Evolutionary conservation across 768 basidiomycete genomes (phyloP), one percentile per base, ranked within the genome.

Genomic region (Dacryopinax spathularia): DNA sequence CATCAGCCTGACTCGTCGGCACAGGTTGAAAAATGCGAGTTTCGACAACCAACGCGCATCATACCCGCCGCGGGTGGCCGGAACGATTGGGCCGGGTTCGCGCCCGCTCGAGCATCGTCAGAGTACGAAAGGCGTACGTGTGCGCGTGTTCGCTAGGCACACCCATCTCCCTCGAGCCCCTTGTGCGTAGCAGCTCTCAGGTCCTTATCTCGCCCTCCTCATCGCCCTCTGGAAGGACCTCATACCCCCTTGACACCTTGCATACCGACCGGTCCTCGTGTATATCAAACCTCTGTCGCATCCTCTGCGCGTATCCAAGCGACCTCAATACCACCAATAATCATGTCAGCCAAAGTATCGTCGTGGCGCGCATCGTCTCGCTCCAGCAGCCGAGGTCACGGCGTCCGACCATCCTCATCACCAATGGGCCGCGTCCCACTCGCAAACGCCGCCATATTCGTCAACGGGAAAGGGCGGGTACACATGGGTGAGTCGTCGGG

Each of bases 361-460:
- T 29, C 48, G 48, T 7, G 6, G 48, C 48, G 48, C 13, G 20
- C 13, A 13, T 27, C 13, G 6, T 56, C 48, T 3, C 48, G 48
- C 48, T 56, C 48, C 48, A 27, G 25, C 18, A 56, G 48, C 48
- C 25, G 48, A 20, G 48, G 48, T 10, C 48, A 56, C 48, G 48
- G 48, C 48, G 48, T 56, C 25, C 48, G 48, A 22, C 48, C 48
- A 22, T 56, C 48, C 29, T 56, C 48, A 10, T 56, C 48, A 22
- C 48, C 48, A 20, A 56, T 56, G 48, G 48, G 48, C 48, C 48
- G 48, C 48, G 48, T 56, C 48, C 48, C 48, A 29, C 48, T 56
- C 22, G 13, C 48, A 20, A 56, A 56, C 48, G 48, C 48, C 3
- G 48, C 48, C 7, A 29, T 56, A 20, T 56, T 56, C 29, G 48